Evolutionary conservation across 2,329 filamentous ascomycete genomes (phyloP), one percentile per base, ranked within the genome.

Genomic region (Sporothrix schenckii): DNA sequence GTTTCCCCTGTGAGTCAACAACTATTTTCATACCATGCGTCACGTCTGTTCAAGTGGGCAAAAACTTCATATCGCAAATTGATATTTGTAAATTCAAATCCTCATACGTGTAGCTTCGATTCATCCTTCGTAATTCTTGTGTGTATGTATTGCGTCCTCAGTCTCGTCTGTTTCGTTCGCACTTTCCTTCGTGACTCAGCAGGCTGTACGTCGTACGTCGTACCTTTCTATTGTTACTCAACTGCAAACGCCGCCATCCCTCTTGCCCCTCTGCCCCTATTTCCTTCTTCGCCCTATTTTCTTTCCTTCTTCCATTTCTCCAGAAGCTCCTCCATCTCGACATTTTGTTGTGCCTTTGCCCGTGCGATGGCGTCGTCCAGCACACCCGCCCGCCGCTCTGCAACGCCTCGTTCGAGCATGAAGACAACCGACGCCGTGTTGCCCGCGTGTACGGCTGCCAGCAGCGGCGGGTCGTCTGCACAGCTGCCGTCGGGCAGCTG

Each of bases 391-490:
- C 49, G 24, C 11, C 49, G n/a, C 4, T 68, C 66, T 2, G 30
- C 39, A 9, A 49, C 66, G 34, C 66, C 66, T 14, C 49, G 19
- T 2, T 14, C 9, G 5, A 68, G 16, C 39, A 68, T 4, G 24
- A 41, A 69, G 1, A 19, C 2, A 0, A 69, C 67, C 16, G 67
- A 49, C 16, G 44, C 27, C n/a, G 21, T n/a, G 11, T 69, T 63
- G 1, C 67, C 67, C 3, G n/a, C 67, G 16, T 52, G 44, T 4
- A 69, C 67, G 5, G 67, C 67, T 3, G 67, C 54, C 54, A 61
- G 27, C 67, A 69, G 19, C 16, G 67, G 67, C 24, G 67, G 24
- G 13, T 69, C 44, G 30, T 69, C 67, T 16, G 53, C 47, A n/a
- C 44, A 41, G 39, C 54, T 61, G n/a, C 54, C 54, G 67, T 69